Evolutionary conservation across 306 rosid genomes (phyloP).

Genomic region (Glycine latifolia): DNA sequence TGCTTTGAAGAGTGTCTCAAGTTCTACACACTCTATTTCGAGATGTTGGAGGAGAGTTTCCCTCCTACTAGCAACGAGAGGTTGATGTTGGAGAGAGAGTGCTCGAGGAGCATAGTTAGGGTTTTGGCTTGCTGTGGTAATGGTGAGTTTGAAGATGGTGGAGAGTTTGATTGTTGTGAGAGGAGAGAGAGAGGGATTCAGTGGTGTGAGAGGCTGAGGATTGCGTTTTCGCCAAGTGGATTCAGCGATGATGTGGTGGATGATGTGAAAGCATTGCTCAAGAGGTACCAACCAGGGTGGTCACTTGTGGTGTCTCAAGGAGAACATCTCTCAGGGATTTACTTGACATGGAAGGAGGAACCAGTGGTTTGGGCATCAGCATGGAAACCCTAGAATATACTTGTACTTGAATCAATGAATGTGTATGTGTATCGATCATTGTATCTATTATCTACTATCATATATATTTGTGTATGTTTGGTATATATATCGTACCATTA

Average conservation of each 20-base stretch:
- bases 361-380: constrained; percentile 83
- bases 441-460: too few relatives aligned
- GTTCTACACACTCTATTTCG: constrained; percentile 77
- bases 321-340: constrained; percentile 58
- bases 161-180: constrained; percentile 55
- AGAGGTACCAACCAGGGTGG: constrained; percentile 76
- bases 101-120: constrained; percentile 75
- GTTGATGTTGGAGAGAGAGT: constrained; percentile 76
- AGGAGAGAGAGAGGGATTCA: constrained; percentile 80
- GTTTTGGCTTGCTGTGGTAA: constrained; percentile 68
- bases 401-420: too few relatives aligned
- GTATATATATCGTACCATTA: neutral
- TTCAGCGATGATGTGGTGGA: constrained; percentile 88
- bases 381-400: constrained; percentile 74
- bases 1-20: constrained; percentile 81
- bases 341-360: constrained; percentile 86
- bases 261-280: constrained; percentile 83
- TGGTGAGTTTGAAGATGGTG: neutral
- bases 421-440: too few relatives aligned
- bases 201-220: constrained; percentile 70
- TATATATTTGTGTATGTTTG: too few relatives aligned
- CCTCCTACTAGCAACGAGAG: constrained; percentile 73
- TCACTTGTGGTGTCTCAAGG: constrained; percentile 55
- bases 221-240: constrained; percentile 46
- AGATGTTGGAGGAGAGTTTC: constrained; percentile 85